These are phyloP conservation scores for Sphaerulina vaccinii DNA, from an alignment of 2,329 filamentous ascomycete genomes.

Conservation along the genomic window DNA sequence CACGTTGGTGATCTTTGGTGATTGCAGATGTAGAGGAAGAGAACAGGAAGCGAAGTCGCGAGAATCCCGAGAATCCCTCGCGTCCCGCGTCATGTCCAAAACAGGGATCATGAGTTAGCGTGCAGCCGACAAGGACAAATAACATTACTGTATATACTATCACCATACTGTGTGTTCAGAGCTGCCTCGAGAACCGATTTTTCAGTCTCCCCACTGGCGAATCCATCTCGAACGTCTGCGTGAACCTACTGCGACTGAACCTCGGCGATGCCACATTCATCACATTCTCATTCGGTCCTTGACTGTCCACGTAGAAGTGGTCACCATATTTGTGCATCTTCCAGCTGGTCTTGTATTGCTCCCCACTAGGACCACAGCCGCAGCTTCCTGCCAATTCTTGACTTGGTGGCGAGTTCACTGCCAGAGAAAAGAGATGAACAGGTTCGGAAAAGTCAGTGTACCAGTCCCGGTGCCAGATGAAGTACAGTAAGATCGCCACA, in stretches of 20 bases:
- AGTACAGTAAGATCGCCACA: constrained; percentile 62
- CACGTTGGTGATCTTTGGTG: too few relatives aligned
- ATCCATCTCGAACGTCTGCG: constrained; percentile 36
- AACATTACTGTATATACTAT: too few relatives aligned
- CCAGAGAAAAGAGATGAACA: constrained; percentile 40
- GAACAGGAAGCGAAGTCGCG: too few relatives aligned
- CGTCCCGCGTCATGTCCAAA: too few relatives aligned
- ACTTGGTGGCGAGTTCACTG: constrained; percentile 60
- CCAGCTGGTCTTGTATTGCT: constrained; percentile 50
- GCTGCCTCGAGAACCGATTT: constrained; percentile 8
- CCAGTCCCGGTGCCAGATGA: constrained; percentile 58
- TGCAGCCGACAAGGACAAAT: too few relatives aligned
- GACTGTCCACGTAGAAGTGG: constrained; percentile 55
- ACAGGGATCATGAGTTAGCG: too few relatives aligned
- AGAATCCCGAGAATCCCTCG: too few relatives aligned
- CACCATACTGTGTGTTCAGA: too few relatives aligned
- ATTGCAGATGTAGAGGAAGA: too few relatives aligned
- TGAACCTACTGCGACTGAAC: constrained; percentile 27
- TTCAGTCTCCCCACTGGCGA: constrained; percentile 31
- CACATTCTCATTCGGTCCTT: constrained; percentile 28
- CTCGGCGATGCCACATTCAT: constrained; percentile 21
- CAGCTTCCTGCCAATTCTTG: constrained; percentile 55
- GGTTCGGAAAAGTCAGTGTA: constrained; percentile 79
- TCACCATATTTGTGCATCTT: constrained; percentile 41
- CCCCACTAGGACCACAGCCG: constrained; percentile 54